Conservation (phyloP, 140 eudicot genomes). For the Anethum foeniculum region DNA sequence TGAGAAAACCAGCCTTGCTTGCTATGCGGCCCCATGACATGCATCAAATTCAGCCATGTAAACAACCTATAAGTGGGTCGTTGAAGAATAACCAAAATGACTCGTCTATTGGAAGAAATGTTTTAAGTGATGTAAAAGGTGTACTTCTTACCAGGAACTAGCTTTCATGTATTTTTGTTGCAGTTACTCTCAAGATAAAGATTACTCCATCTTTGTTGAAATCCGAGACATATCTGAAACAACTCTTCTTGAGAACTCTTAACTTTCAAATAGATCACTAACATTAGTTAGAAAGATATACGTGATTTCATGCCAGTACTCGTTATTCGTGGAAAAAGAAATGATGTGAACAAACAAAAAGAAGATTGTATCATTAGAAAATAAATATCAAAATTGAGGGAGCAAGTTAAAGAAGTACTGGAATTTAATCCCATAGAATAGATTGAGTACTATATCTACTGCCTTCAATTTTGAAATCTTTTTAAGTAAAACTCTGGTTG, state of each 20-base stretch:
- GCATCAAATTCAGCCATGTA: constrained; percentile 9
- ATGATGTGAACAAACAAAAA: not conserved
- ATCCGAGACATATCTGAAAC: not conserved
- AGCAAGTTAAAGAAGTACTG: not conserved
- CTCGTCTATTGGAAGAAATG: constrained; percentile 31
- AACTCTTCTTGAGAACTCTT: not conserved
- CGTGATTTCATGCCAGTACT: not conserved
- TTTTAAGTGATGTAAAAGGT: constrained; percentile 48
- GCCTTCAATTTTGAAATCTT: not conserved
- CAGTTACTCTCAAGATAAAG: not conserved
- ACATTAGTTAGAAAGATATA: not conserved
- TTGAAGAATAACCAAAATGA: constrained; percentile 24
- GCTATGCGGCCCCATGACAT: constrained; percentile 16
- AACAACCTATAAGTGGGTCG: constrained; percentile 32
- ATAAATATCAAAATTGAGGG: not conserved
- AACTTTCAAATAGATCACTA: not conserved
- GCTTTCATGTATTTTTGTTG: not conserved
- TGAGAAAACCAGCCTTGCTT: constrained; percentile 32
- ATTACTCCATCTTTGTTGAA: too few species aligned
- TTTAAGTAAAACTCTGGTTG: not conserved
- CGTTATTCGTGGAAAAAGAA: not conserved
- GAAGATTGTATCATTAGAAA: not conserved
- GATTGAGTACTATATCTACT: not conserved
- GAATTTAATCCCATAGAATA: not conserved
- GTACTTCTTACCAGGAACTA: not conserved